Evolutionary conservation across 352 stramenopile species (phyloP), one percentile per base, ranked within the genome.

Genomic region (Phytophthora nicotianae): DNA sequence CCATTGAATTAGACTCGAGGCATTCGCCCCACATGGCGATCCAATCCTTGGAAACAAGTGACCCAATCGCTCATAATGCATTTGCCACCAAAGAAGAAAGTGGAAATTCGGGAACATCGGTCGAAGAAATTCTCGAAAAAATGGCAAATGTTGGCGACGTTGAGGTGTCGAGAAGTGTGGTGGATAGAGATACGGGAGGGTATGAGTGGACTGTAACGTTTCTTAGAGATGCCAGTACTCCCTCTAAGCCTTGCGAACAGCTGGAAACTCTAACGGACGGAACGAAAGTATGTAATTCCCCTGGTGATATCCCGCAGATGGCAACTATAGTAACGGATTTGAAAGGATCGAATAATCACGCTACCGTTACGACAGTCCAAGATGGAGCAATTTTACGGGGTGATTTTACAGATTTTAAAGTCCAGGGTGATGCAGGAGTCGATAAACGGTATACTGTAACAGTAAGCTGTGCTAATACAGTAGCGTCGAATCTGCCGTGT

Each of bases 121-220:
- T 99, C 4, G 91, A 99, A 72, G 95, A 99, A 65, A 98, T 98
- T 50, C 77, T 99, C 1, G 92, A 99, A 70, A 72, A 51, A 2
- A 97, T 99, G 80, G 33, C 67, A 5, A 98, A 98, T 60, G 62
- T 99, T 43, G 97, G 97, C 2, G 93, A 98, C 60, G 91, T 99
- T 2, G 62, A 71, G 2, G 96, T 99, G 0, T 91, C 86, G 6
- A 72, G 96, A 62, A 93, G 85, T 61, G 62, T 56, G 2, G 93
- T 98, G 14, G 88, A 98, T 61, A 17, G 43, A 2, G 56, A 74
- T 4, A 98, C 95, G 46, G 97, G 96, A 26, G 95, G 93, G 1
- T 99, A 98, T 63, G 84, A 81, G 11, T 99, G 96, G 96, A 97
- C 84, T 5, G 77, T 99, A 21, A 98, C 95, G 9, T 99, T 99